Evolutionary conservation across 768 basidiomycete species (phyloP).

Genomic region (Boletus bicolor): DNA sequence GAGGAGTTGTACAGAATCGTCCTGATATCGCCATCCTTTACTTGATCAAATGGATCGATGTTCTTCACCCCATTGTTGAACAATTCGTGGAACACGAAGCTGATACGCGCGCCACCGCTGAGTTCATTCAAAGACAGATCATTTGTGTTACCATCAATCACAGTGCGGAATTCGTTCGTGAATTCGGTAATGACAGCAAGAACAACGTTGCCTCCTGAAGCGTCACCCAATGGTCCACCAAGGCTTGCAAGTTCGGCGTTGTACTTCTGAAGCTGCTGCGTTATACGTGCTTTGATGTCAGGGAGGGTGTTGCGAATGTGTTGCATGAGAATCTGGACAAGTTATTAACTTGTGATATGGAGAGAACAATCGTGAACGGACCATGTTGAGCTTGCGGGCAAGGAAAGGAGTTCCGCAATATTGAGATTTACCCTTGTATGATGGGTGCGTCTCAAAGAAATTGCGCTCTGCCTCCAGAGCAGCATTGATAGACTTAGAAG

Average conservation of each 20-base stretch:
- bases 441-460: constrained; percentile 92
- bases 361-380: constrained; percentile 33
- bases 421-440: constrained; percentile 90
- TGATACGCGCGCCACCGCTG: constrained; percentile 98
- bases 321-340: constrained; percentile 89
- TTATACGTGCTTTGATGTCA: constrained; percentile 95
- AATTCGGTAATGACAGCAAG: constrained; percentile 99
- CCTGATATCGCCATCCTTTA: constrained; percentile 97
- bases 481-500: constrained; percentile 73
- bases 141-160: constrained; percentile 96
- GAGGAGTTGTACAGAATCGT: constrained; percentile 97
- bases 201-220: constrained; percentile 85
- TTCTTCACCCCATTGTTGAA: constrained; percentile 95
- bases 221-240: constrained; percentile 84
- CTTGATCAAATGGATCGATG: constrained; percentile 98
- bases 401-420: constrained; percentile 98
- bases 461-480: constrained; percentile 88
- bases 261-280: constrained; percentile 86
- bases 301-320: constrained; percentile 98
- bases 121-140: constrained; percentile 94
- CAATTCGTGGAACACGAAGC: constrained; percentile 97
- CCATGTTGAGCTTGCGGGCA: constrained; percentile 92
- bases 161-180: constrained; percentile 92
- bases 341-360: not conserved
- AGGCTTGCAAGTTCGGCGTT: constrained; percentile 78